Evolutionary conservation across 176 grass and related monocot species (phyloP), one percentile per base, ranked within the genome.

Genomic region (Carex myosuroides): DNA sequence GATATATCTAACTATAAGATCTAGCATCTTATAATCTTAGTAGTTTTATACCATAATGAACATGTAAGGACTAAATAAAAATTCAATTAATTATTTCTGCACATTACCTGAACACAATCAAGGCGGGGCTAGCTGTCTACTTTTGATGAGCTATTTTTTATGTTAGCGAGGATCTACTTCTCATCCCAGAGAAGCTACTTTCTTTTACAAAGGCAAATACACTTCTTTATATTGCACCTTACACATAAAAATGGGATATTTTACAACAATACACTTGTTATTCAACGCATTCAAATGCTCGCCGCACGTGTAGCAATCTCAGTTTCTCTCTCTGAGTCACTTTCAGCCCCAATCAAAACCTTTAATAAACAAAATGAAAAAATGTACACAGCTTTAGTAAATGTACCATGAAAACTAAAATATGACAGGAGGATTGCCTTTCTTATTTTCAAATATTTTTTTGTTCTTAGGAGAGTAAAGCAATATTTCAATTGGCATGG

Each of bases 251-350:
- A 87, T 87, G 89, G 89, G 86, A 90, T 24, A 85, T 87, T 97
- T 87, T 81, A 86, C 32, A 80, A 80, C 53, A 79, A 83, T 64
- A 84, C 58, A 89, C 61, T 78, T 41, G 82, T 84, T 86, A 79
- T 71, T 86, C 84, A 73, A 35, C 81, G 60, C 21, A 35, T 91
- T 97, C 89, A 98, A 89, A 98, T 95, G 80, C 91, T 84, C 60
- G 90, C 90, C 46, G 85, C 92, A 86, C 86, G 89, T 10, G 94
- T 48, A 7, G 91, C 89, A 74, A 94, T 64, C 70, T 98, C 95
- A 14, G 92, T 30, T 75, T 99, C 97, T 84, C 91, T 86, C 48
- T 99, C 97, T 65, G 81, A 79, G 83, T 96, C 93, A 33, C 81
- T 90, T 85, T 85, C 91, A 13, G 68, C 64, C 55, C 66, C 93